phyloP scores from a whole-genome alignment of 805 yeast species.

The Cephaloascus fragrans region DNA sequence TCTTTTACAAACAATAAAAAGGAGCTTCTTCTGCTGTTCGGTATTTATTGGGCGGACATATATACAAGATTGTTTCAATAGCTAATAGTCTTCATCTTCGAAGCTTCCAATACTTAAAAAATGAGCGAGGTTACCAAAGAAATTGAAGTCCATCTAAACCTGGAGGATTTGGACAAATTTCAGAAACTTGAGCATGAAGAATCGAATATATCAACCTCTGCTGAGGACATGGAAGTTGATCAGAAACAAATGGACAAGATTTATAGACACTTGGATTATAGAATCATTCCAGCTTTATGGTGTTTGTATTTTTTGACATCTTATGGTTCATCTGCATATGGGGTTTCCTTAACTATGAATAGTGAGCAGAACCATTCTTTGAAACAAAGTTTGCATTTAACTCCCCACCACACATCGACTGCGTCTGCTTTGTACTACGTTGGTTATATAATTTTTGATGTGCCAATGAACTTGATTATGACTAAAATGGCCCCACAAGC shows the following conservation, averaged over 20 bases:
- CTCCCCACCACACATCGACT: conserved; percentile 49
- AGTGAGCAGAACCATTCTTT: conserved; percentile 50
- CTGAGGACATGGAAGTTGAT: conserved; percentile 1
- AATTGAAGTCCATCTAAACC: too few relatives aligned
- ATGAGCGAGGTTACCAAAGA: too few relatives aligned
- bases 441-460: conserved; percentile 75
- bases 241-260: conserved; percentile 35
- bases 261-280: conserved; percentile 52
- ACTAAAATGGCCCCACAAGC: conserved; percentile 77
- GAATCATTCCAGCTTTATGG: conserved; percentile 83
- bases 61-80: too few relatives aligned
- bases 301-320: conserved; percentile 68
- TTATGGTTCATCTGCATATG: conserved; percentile 69
- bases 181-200: not conserved
- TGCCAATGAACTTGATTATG: conserved; percentile 83
- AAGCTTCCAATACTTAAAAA: too few relatives aligned
- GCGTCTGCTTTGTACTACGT: conserved; percentile 80
- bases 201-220: not conserved
- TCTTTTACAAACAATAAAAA: too few relatives aligned
- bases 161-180: too few relatives aligned
- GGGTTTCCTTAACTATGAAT: conserved; percentile 77
- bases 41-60: too few relatives aligned
- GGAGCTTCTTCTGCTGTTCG: too few relatives aligned
- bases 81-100: too few relatives aligned
- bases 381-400: conserved; percentile 36